A percentile compares a stretch with the other conserved stretches of the same genome.
Conservation (phyloP, 305 asterid genomes). For the Ilex paraguariensis region DNA sequence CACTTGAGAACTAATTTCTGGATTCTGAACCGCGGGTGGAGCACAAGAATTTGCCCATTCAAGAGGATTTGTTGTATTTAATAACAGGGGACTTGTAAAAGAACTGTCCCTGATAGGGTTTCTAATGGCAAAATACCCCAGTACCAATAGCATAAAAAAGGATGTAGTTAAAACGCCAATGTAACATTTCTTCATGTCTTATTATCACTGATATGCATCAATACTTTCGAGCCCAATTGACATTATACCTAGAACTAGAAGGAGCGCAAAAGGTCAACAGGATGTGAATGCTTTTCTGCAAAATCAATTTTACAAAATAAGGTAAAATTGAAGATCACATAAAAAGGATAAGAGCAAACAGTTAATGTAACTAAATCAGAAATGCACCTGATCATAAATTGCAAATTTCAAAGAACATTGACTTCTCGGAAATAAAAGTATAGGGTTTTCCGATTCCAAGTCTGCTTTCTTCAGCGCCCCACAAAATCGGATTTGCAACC, state of each 20-base stretch:
- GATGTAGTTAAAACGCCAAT: conserved; percentile 57
- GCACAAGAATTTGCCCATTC: conserved; percentile 62
- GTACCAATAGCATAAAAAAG: conserved; percentile 52
- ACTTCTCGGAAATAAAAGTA: too few species aligned
- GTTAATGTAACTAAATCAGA: too few species aligned
- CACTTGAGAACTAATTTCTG: conserved; percentile 49
- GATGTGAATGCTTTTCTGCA: conserved; percentile 25
- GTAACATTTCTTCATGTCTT: conserved; percentile 84
- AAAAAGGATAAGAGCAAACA: too few species aligned
- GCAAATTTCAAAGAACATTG: too few species aligned
- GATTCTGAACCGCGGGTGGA: conserved; percentile 48
- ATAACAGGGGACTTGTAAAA: conserved; percentile 38
- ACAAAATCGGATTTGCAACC: too few species aligned
- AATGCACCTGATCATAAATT: too few species aligned
- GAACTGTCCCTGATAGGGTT: conserved; percentile 60
- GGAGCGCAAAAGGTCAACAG: conserved; percentile 15
- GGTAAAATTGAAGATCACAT: not conserved
- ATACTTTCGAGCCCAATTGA: conserved; percentile 19
- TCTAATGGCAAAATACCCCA: conserved; percentile 53
- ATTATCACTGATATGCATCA: conserved; percentile 34
- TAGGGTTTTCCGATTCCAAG: too few species aligned
- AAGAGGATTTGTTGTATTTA: conserved; percentile 75
- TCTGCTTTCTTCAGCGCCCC: too few species aligned
- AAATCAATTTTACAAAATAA: conserved; percentile 11
- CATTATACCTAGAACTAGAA: conserved; percentile 19